Evolutionary conservation across 306 rosid genomes (phyloP).

Genomic region (Vigna reflexopilosa): DNA sequence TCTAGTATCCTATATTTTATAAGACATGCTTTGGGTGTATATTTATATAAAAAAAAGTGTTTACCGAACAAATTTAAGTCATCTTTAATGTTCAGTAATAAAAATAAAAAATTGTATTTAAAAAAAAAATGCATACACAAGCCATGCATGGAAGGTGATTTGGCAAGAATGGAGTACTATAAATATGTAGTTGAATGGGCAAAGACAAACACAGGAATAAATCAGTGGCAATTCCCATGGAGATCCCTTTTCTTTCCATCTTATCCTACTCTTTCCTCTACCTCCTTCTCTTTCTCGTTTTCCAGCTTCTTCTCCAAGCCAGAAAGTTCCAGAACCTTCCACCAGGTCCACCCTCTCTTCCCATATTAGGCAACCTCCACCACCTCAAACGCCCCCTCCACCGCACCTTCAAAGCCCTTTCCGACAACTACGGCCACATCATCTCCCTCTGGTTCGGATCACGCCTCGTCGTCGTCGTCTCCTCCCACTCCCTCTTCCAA

Average conservation of each 20-base stretch:
- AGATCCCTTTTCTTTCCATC: not conserved
- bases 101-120: too few species aligned
- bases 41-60: too few species aligned
- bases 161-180: too few species aligned
- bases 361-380: constrained; percentile 68
- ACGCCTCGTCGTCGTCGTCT: constrained; percentile 50
- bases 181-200: too few species aligned
- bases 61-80: too few species aligned
- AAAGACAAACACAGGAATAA: too few species aligned
- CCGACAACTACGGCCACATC: constrained; percentile 50
- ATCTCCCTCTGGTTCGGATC: constrained; percentile 50
- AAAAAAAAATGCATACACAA: too few species aligned
- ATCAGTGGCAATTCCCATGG: not conserved
- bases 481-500: constrained; percentile 46
- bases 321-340: constrained; percentile 51
- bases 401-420: constrained; percentile 43
- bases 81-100: too few species aligned
- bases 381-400: constrained; percentile 54
- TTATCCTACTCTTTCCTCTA: constrained; percentile 19
- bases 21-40: too few species aligned
- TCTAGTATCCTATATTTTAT: too few species aligned
- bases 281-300: not conserved
- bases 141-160: too few species aligned
- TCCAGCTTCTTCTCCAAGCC: constrained; percentile 6
- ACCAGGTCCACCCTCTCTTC: constrained; percentile 59